Evolutionary conservation across 345 rosid species (phyloP).

Genomic region (Populus davidiana): DNA sequence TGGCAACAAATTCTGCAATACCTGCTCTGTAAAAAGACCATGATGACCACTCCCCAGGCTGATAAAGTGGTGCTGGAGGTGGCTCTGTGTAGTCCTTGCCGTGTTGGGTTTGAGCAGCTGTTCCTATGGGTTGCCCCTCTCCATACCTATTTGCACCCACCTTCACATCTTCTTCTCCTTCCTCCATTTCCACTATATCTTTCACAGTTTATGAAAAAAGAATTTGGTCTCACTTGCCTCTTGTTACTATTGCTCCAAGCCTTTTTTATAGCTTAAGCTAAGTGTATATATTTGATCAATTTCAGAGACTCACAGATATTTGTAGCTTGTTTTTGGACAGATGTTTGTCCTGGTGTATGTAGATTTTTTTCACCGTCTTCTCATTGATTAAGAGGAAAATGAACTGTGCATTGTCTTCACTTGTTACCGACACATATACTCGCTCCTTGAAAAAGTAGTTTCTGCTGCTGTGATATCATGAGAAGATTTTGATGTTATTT

Average conservation of each 20-base stretch:
- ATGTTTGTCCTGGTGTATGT: conserved; percentile 3
- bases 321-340: conserved; percentile 15
- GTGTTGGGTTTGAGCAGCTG: conserved; percentile 14
- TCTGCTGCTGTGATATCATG: conserved; percentile 15
- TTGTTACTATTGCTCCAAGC: not conserved
- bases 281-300: conserved; percentile 8
- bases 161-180: conserved; percentile 18
- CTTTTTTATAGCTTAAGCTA: not conserved
- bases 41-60: conserved; percentile 14
- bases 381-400: not conserved
- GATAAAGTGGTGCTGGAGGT: conserved; percentile 19
- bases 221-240: not conserved
- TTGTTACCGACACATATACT: conserved; percentile 23
- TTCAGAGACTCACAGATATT: conserved; percentile 11
- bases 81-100: conserved; percentile 15
- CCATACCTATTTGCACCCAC: conserved; percentile 13
- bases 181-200: conserved; percentile 4
- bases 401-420: conserved; percentile 4
- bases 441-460: conserved; percentile 6
- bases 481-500: conserved; percentile 16
- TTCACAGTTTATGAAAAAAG: not conserved
- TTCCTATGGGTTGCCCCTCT: conserved; percentile 19
- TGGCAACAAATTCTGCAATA: conserved; percentile 20
- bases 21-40: conserved; percentile 25
- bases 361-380: not conserved